These are phyloP conservation scores for Clarireedia homoeocarpa DNA, from an alignment of 2,329 filamentous ascomycete genomes.

Conservation along the genomic window DNA sequence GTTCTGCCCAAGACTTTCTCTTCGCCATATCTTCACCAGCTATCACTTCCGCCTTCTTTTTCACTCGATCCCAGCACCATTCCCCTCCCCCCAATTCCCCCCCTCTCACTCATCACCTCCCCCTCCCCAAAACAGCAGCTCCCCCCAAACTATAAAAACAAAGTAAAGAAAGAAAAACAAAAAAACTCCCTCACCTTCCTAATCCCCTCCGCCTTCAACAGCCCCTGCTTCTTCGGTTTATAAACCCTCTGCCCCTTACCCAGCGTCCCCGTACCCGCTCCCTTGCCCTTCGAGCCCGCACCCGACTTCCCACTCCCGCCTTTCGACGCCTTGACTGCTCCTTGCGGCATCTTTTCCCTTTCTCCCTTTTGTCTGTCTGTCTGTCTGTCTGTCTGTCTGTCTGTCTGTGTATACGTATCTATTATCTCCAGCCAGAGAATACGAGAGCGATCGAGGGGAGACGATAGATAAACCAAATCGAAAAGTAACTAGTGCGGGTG, in stretches of 20 bases:
- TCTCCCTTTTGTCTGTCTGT: no score
- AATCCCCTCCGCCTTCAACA: slow-evolving; percentile 54
- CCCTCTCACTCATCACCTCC: background rate
- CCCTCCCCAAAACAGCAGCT: background rate
- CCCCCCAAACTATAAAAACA: background rate
- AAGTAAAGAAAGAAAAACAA: background rate
- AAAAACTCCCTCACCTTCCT: slow-evolving; percentile 41
- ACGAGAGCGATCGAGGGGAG: no score
- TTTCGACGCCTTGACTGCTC: slow-evolving; percentile 27
- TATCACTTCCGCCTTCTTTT: background rate
- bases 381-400: no score
- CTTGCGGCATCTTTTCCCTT: slow-evolving; percentile 27
- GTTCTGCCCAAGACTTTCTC: no score
- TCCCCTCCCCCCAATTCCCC: background rate
- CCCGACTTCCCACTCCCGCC: background rate
- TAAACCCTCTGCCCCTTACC: slow-evolving; percentile 54
- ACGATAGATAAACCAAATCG: no score
- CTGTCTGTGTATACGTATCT: no score
- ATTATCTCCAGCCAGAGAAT: no score
- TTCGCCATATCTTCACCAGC: no score
- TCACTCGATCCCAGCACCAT: background rate
- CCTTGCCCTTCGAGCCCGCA: background rate
- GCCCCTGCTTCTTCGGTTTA: slow-evolving; percentile 55
- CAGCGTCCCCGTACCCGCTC: slow-evolving; percentile 28
- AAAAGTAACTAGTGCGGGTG: no score